Conservation (phyloP, 192 early-diverging fungal genomes). For the Piromyces finnis region DNA sequence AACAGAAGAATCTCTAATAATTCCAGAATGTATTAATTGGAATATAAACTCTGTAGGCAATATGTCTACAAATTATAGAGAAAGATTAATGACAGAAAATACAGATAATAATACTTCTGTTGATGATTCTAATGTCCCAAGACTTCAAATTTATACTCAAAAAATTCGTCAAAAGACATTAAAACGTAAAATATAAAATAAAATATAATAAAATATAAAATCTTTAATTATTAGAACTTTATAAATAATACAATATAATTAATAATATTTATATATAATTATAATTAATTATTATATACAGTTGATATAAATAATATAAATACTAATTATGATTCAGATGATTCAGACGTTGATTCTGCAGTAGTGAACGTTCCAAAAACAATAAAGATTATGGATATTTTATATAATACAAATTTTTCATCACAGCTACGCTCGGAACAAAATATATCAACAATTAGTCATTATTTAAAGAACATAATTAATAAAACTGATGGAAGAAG, state of each 20-base stretch:
- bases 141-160: too few species aligned
- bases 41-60: not conserved
- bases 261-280: too few species aligned
- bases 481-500: not conserved
- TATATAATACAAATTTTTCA: not conserved
- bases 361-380: not conserved
- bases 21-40: not conserved
- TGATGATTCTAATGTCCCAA: not conserved
- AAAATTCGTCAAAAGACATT: too few species aligned
- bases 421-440: not conserved
- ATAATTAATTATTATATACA: not conserved
- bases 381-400: not conserved
- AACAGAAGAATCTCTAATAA: not conserved
- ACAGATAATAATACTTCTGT: not conserved
- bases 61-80: not conserved
- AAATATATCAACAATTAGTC: not conserved
- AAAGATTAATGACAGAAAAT: not conserved
- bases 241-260: too few species aligned
- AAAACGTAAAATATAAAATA: too few species aligned
- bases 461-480: not conserved
- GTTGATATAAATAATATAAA: not conserved
- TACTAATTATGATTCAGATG: not conserved
- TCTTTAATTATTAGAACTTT: too few species aligned
- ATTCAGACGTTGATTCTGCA: not conserved
- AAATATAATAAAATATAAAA: too few species aligned